Evolutionary conservation across 306 rosid genomes (phyloP).

Genomic region (Prunus fruticosa): DNA sequence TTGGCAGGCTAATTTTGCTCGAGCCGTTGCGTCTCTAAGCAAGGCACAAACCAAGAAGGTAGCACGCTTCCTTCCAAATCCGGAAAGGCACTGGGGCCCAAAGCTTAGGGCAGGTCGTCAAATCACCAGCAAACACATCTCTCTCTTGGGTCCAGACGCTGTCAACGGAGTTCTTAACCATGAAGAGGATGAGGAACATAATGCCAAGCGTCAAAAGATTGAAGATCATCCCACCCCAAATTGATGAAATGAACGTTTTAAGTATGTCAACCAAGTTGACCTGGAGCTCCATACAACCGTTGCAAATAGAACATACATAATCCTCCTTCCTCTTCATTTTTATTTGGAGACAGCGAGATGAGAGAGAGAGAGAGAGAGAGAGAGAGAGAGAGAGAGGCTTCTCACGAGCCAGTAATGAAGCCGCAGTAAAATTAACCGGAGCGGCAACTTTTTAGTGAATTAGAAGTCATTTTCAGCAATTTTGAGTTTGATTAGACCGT

Average conservation of each 20-base stretch:
- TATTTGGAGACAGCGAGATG: conserved; percentile 16
- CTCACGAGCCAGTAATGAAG: not conserved
- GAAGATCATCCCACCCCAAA: conserved; percentile 37
- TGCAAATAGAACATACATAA: not conserved
- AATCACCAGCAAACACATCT: conserved; percentile 83
- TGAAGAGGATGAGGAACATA: conserved; percentile 47
- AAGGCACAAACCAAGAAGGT: conserved; percentile 92
- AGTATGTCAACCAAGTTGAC: conserved; percentile 20
- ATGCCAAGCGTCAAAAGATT: conserved; percentile 58
- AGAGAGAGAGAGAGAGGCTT: conserved; percentile 16
- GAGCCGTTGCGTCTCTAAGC: conserved; percentile 88
- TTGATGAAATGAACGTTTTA: conserved; percentile 20
- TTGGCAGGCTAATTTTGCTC: conserved; percentile 77
- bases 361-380: conserved; percentile 20
- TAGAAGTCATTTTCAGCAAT: conserved; percentile 10
- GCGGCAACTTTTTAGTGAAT: not conserved
- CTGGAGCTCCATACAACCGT: conserved; percentile 7
- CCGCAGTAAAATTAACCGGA: not conserved
- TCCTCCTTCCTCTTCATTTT: not conserved
- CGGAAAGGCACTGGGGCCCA: conserved; percentile 97
- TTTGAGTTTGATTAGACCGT: conserved; percentile 15
- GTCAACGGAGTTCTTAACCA: conserved; percentile 56
- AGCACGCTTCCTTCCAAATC: conserved; percentile 90
- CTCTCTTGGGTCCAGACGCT: conserved; percentile 79
- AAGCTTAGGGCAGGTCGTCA: conserved; percentile 91